phyloP scores from a whole-genome alignment of 805 yeast genomes.

The Clavispora vitiphila region DNA sequence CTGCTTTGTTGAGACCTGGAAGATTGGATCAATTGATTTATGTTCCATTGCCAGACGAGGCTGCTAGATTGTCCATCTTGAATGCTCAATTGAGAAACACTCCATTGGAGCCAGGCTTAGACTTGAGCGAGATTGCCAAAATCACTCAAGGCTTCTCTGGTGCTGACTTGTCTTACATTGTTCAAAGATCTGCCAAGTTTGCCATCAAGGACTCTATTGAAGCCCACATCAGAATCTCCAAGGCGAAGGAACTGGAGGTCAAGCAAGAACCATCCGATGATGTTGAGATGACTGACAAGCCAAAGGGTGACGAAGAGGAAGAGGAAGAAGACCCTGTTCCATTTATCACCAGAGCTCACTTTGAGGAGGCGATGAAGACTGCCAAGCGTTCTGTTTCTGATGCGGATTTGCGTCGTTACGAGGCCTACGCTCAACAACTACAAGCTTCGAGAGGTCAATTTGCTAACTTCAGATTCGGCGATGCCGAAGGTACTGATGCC shows the following conservation, averaged over 20 bases:
- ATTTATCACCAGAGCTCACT: constrained; percentile 85
- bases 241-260: constrained; percentile 34
- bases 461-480: constrained; percentile 82
- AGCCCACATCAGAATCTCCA: constrained; percentile 45
- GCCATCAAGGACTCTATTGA: constrained; percentile 98
- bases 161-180: constrained; percentile 96
- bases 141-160: constrained; percentile 98
- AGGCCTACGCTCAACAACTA: constrained; percentile 95
- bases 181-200: constrained; percentile 96
- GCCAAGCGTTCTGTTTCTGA: constrained; percentile 97
- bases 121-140: constrained; percentile 81
- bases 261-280: constrained; percentile 35
- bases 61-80: constrained; percentile 87
- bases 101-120: constrained; percentile 96
- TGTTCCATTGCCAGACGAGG: constrained; percentile 97
- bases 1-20: constrained; percentile 98
- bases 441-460: constrained; percentile 95
- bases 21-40: constrained; percentile 97
- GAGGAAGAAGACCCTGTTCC: constrained; percentile 94
- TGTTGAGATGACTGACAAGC: constrained; percentile 42
- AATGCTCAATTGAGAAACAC: constrained; percentile 96
- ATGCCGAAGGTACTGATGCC: constrained; percentile 23
- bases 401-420: constrained; percentile 96
- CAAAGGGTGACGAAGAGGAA: constrained; percentile 42
- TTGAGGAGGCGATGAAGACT: constrained; percentile 99